A percentile compares a stretch with the other conserved stretches of the same genome.
phyloP scores from a whole-genome alignment of 148 eudicot genomes.

The Amaranthus palmeri region DNA sequence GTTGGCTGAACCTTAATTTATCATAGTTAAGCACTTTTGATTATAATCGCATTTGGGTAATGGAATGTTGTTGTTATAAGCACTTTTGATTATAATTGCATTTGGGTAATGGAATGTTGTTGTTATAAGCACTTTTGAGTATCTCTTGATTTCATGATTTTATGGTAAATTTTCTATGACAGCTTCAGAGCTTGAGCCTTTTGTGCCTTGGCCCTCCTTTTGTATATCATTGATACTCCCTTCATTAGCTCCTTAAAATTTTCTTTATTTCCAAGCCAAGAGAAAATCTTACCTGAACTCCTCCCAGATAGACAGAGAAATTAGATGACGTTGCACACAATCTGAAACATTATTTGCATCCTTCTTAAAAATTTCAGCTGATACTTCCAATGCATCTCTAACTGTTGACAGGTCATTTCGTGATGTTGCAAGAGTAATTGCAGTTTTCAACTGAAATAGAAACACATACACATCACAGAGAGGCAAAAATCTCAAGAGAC shows the following conservation, averaged over 20 bases:
- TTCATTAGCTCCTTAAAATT: neutral
- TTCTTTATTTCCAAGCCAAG: neutral
- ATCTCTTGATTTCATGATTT: too few species aligned
- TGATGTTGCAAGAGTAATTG: slow-evolving; percentile 83
- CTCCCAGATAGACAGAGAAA: slow-evolving; percentile 88
- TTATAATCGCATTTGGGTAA: too few species aligned
- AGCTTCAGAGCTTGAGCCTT: too few species aligned
- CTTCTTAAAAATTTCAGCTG: slow-evolving; percentile 90
- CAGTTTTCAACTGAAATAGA: slow-evolving; percentile 69
- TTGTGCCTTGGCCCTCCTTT: too few species aligned
- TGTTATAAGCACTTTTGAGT: too few species aligned
- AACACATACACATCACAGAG: neutral
- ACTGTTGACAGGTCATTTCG: slow-evolving; percentile 89
- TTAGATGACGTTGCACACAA: slow-evolving; percentile 90
- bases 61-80: too few species aligned
- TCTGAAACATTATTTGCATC: slow-evolving; percentile 82
- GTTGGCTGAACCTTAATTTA: too few species aligned
- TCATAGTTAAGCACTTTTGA: too few species aligned
- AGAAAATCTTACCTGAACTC: slow-evolving; percentile 66
- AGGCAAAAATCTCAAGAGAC: neutral
- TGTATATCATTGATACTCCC: too few species aligned
- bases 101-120: too few species aligned
- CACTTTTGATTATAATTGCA: too few species aligned
- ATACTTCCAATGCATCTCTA: slow-evolving; percentile 97
- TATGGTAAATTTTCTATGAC: too few species aligned